These are phyloP conservation scores for Limonium bicolor DNA, from an alignment of 148 eudicot genomes.

Conservation along the genomic window DNA sequence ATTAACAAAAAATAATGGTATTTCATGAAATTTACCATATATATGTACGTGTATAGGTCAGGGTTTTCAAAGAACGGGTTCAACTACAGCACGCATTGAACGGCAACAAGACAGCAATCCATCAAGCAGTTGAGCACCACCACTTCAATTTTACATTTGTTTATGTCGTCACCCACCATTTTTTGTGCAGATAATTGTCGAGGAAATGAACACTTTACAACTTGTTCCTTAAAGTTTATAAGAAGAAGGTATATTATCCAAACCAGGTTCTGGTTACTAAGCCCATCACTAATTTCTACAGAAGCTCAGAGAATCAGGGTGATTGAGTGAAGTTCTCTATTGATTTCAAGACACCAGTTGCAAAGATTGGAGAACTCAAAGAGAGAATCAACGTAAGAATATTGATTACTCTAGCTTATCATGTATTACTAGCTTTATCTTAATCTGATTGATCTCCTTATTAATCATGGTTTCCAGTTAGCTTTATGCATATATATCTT, in stretches of 20 bases:
- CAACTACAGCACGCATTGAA: no score
- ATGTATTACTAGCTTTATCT: no score
- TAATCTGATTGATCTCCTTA: no score
- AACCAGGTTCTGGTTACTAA: conserved; percentile 44
- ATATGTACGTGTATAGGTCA: no score
- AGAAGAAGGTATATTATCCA: conserved; percentile 54
- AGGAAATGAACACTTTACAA: conserved; percentile 61
- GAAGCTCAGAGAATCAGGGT: conserved; percentile 58
- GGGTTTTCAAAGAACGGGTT: no score
- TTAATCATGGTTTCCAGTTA: not conserved
- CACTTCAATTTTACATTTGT: no score
- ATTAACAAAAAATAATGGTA: no score
- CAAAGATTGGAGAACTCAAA: conserved; percentile 32
- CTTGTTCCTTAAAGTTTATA: conserved; percentile 43
- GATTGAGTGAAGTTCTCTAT: conserved; percentile 44
- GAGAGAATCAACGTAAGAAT: conserved; percentile 25
- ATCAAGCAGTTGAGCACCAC: no score
- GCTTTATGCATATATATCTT: conserved; percentile 2
- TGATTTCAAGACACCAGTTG: conserved; percentile 42
- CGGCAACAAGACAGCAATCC: no score
- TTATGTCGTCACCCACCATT: no score
- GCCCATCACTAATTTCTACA: conserved; percentile 49
- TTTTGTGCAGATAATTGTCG: conserved; percentile 43
- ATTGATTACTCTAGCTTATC: no score
- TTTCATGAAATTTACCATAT: no score